phyloP scores from a whole-genome alignment of 192 early-diverging fungal species.

The Coemansia sp. region DNA sequence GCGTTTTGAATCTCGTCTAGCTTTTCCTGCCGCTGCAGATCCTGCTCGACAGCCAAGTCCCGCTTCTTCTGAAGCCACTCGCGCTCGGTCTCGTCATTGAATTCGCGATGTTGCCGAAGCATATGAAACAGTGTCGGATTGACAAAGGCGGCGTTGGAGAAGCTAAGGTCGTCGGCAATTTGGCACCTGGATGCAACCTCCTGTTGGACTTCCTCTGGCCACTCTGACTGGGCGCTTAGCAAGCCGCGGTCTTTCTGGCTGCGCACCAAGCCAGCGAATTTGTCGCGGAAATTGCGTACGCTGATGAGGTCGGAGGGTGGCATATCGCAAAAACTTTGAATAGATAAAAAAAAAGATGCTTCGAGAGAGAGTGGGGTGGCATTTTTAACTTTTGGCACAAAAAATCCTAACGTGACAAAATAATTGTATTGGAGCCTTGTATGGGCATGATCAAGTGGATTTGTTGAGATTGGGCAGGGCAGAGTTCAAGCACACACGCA shows the following conservation, averaged over 20 bases:
- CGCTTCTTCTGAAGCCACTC: conserved; percentile 53
- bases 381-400: no score
- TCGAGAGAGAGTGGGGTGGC: no score
- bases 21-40: conserved; percentile 29
- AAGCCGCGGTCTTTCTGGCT: conserved; percentile 46
- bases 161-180: conserved; percentile 56
- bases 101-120: conserved; percentile 59
- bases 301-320: conserved; percentile 54
- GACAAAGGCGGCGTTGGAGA: conserved; percentile 57
- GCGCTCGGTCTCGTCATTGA: conserved; percentile 59
- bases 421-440: neutral
- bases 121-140: conserved; percentile 60
- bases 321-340: conserved; percentile 20
- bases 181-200: conserved; percentile 46
- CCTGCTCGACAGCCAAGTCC: conserved; percentile 39
- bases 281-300: conserved; percentile 57
- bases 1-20: conserved; percentile 17
- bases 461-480: no score
- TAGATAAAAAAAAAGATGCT: neutral
- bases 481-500: no score
- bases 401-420: neutral
- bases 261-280: conserved; percentile 46
- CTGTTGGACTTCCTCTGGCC: conserved; percentile 34
- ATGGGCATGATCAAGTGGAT: neutral
- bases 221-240: conserved; percentile 42